These are phyloP conservation scores for Hagleromyces aurorensis DNA, from an alignment of 805 yeast species.

Conservation along the genomic window DNA sequence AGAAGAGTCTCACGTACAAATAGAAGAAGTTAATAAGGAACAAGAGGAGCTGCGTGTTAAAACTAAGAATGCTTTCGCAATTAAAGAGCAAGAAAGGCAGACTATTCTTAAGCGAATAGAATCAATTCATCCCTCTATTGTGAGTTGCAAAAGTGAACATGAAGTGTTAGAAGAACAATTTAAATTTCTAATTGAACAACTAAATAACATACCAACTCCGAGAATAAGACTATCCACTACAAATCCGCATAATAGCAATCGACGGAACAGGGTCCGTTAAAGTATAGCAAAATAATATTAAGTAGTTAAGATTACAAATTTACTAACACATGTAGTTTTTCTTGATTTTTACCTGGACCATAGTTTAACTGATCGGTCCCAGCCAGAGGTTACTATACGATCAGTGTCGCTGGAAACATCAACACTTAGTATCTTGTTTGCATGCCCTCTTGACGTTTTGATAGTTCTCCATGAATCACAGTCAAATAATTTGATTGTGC, in stretches of 20 bases:
- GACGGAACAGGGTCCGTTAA: not conserved
- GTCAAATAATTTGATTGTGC: constrained; percentile 51
- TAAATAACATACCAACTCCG: constrained; percentile 20
- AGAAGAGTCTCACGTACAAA: constrained; percentile 35
- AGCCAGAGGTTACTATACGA: constrained; percentile 56
- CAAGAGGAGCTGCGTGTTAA: constrained; percentile 10
- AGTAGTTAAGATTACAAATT: too few species aligned
- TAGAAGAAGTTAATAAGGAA: constrained; percentile 14
- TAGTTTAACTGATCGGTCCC: constrained; percentile 74
- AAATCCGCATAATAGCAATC: too few species aligned
- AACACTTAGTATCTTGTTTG: constrained; percentile 66
- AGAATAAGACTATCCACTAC: constrained; percentile 19
- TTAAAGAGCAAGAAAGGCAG: constrained; percentile 4
- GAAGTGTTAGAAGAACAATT: constrained; percentile 13
- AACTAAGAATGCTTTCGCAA: constrained; percentile 9
- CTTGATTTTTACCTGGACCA: constrained; percentile 34
- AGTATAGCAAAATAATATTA: not conserved
- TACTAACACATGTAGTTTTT: too few species aligned
- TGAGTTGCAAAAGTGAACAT: constrained; percentile 9
- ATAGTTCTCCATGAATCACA: constrained; percentile 62
- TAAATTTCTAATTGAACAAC: constrained; percentile 11
- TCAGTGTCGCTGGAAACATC: constrained; percentile 43
- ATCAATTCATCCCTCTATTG: constrained; percentile 8
- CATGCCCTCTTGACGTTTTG: constrained; percentile 45
- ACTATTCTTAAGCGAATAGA: constrained; percentile 10